Base-by-base conservation (phyloP, 2,329 filamentous ascomycete genomes). In the Hirsutella minnesotensis region DNA sequence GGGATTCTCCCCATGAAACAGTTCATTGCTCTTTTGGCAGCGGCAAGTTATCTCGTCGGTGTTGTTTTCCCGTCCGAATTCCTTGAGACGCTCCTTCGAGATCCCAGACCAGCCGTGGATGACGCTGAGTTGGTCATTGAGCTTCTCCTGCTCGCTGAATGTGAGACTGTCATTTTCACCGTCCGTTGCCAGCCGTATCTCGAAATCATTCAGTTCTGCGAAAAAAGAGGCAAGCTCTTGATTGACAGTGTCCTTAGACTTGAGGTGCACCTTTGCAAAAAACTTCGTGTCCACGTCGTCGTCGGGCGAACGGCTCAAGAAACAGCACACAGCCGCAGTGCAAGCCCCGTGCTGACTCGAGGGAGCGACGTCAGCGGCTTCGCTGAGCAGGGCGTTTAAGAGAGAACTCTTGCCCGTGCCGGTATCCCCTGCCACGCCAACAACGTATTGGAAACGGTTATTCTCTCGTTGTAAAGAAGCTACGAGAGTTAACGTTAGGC, bases 241-340 rank as follows among this genome's bases (percentile, higher is more conserved):
- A 10, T 43, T 43, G 0, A 53, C 44, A 3, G 40, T 41, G 4
- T 46, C 43, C 13, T 12, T 35, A 4, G 34, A 41, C 39, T 53
- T 53, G 40, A 49, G 50, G 3, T 37, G 33, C 12, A 51, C 29
- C 2, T 16, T 35, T 2, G 46, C 49, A 1, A 4, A 8, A 3
- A 44, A 49, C 1, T 7, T 22, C n/a, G 15, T 12, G 12, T 39
- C 39, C 3, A 21, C 20, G 3, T 19, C 22, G 3, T 39, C 21
- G 3, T 10, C 5, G 5, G 38, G 37, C 1, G n/a, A 3, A 10
- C 45, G 46, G 27, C 44, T 47, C 0, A 21, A 20, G 22, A 46
- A 53, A 4, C 51, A 44, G n/a, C 46, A 51, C 3, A 49, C 42
- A 0, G 51, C 42, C 0, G 51, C 49, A 0, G 51, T 53, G 31